These are phyloP conservation scores for Leishmania gerbilli DNA, from an alignment of 208 protist genomes.

Conservation along the genomic window DNA sequence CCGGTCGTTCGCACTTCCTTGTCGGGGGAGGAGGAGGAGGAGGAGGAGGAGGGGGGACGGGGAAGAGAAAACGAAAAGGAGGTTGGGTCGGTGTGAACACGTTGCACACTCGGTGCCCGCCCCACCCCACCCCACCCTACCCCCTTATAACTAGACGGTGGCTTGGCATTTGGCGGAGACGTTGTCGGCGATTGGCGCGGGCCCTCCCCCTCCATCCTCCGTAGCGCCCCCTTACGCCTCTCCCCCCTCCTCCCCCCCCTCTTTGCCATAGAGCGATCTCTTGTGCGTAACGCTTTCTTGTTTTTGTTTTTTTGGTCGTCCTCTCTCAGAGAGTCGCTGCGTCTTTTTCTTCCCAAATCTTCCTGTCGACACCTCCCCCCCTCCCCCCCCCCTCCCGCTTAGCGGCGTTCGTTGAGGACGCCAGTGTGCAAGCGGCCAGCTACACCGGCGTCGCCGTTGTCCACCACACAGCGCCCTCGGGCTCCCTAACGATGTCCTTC, in stretches of 20 bases:
- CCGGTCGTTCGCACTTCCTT: background rate
- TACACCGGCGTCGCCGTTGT: background rate
- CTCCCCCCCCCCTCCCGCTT: background rate
- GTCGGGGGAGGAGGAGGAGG: background rate
- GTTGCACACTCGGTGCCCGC: background rate
- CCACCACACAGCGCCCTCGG: background rate
- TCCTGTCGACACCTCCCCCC: background rate
- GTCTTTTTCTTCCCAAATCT: background rate
- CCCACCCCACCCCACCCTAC: too few species aligned
- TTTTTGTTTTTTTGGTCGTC: background rate
- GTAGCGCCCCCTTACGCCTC: background rate
- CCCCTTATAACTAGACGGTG: background rate
- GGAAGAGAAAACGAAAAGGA: background rate
- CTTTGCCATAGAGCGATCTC: background rate
- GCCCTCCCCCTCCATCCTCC: background rate
- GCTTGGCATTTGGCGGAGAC: background rate
- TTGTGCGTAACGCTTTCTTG: background rate
- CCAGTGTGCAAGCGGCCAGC: background rate
- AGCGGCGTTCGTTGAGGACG: background rate
- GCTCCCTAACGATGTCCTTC: background rate
- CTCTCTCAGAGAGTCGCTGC: background rate
- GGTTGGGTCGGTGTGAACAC: background rate
- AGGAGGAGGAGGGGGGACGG: too few species aligned
- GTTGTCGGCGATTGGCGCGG: background rate
- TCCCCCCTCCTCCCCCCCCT: background rate